Conservation (phyloP, 2,329 filamentous ascomycete species). For the Xylaria sp. region DNA sequence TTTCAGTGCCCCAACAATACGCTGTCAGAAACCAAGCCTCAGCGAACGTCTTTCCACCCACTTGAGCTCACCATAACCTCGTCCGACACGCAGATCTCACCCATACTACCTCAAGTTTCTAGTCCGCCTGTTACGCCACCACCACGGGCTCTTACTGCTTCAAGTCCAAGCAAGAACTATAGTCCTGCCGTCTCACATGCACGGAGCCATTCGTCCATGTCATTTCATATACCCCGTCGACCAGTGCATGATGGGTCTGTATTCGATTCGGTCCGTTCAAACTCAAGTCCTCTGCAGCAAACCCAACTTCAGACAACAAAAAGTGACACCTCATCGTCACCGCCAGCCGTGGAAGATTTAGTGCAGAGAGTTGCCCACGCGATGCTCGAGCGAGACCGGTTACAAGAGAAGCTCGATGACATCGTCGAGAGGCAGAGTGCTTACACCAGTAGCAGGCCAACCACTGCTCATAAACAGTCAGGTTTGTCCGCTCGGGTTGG, state of each 20-base stretch:
- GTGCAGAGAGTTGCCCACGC: slow-evolving; percentile 52
- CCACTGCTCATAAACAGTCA: slow-evolving; percentile 42
- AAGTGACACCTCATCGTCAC: slow-evolving; percentile 36
- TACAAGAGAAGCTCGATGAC: slow-evolving; percentile 56
- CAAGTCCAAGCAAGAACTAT: slow-evolving; percentile 31
- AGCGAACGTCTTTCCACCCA: slow-evolving; percentile 44
- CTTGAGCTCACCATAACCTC: slow-evolving; percentile 53
- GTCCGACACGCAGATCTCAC: slow-evolving; percentile 46
- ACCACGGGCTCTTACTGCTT: slow-evolving; percentile 35
- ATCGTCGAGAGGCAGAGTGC: slow-evolving; percentile 56
- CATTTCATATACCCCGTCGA: slow-evolving; percentile 51
- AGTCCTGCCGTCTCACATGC: slow-evolving; percentile 36
- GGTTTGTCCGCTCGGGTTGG: slow-evolving; percentile 23
- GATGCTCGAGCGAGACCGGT: slow-evolving; percentile 53
- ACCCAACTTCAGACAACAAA: slow-evolving; percentile 43
- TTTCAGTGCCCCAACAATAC: slow-evolving; percentile 27
- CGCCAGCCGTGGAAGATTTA: slow-evolving; percentile 44
- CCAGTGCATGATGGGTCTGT: slow-evolving; percentile 34
- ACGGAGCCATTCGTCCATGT: slow-evolving; percentile 47
- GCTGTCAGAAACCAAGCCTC: slow-evolving; percentile 27
- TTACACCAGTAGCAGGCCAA: slow-evolving; percentile 49
- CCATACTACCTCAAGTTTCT: slow-evolving; percentile 48
- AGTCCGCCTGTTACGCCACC: slow-evolving; percentile 36
- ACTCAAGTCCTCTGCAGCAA: slow-evolving; percentile 36
- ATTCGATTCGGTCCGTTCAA: slow-evolving; percentile 30